Conservation (phyloP, 2,329 filamentous ascomycete genomes). For the Scolecobasidium constrictum region DNA sequence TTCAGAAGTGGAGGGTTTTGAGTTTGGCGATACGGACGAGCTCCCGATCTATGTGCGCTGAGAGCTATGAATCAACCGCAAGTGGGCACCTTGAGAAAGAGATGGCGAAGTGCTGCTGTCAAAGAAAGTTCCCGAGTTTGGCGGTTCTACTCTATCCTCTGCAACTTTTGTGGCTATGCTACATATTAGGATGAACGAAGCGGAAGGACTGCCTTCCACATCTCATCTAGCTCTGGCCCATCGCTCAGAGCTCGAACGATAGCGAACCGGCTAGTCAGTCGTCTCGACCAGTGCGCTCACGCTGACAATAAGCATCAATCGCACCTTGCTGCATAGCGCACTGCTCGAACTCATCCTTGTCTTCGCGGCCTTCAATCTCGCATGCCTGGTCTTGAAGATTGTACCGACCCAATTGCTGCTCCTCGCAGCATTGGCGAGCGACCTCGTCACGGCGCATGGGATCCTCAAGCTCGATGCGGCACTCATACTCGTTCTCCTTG, state of each 20-base stretch:
- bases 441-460: constrained; percentile 1
- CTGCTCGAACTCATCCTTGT: constrained; percentile 1
- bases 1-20: neutral
- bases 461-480: constrained; percentile 6
- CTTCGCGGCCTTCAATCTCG: neutral
- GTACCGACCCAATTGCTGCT: neutral
- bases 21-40: neutral
- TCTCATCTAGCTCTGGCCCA: too few species aligned
- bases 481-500: neutral
- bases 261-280: too few species aligned
- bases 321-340: constrained; percentile 3
- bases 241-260: too few species aligned
- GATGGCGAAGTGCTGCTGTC: neutral
- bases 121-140: neutral
- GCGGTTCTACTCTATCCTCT: neutral
- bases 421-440: constrained; percentile 5
- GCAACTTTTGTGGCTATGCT: neutral
- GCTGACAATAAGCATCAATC: too few species aligned
- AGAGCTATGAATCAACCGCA: neutral
- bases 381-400: constrained; percentile 1
- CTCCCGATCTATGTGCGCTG: constrained; percentile 9
- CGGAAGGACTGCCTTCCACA: too few species aligned
- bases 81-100: neutral
- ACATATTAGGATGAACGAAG: neutral
- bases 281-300: too few species aligned